Conservation (phyloP, 352 stramenopile genomes). For the Halophytophthora polymorphica region DNA sequence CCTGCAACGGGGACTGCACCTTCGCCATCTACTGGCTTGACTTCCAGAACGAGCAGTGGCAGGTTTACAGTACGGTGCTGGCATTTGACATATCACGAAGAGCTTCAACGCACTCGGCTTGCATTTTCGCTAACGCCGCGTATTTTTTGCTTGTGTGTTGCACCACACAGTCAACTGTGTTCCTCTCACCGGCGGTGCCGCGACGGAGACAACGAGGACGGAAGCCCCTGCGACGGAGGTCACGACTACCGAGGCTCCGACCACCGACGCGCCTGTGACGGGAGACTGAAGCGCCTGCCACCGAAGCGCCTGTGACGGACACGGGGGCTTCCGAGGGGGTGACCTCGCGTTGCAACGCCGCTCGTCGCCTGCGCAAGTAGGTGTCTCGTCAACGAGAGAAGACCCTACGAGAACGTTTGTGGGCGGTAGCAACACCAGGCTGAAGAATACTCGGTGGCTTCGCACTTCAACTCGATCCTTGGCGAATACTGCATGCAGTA, state of each 20-base stretch:
- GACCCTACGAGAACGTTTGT: no score
- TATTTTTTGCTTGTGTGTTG: not conserved
- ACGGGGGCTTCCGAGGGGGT: not conserved
- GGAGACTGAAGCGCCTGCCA: not conserved
- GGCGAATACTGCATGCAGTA: no score
- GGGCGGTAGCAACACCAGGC: no score
- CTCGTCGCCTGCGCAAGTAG: no score
- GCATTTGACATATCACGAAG: no score
- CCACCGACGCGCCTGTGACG: not conserved
- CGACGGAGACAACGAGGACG: not conserved
- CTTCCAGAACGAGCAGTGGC: conserved; percentile 25
- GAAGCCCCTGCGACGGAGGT: not conserved
- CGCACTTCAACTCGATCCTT: no score
- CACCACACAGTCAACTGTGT: not conserved
- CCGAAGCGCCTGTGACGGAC: not conserved
- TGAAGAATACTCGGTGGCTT: no score
- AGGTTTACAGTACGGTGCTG: conserved; percentile 31
- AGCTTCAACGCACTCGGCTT: not conserved
- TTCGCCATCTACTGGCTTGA: conserved; percentile 37
- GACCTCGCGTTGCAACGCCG: no score
- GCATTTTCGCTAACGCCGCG: not conserved
- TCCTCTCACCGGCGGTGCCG: not conserved
- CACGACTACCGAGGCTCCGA: not conserved
- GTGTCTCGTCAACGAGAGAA: no score
- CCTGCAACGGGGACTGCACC: conserved; percentile 22